These are phyloP conservation scores for Extremus antarcticus DNA, from an alignment of 495 filamentous ascomycete species.

Conservation along the genomic window DNA sequence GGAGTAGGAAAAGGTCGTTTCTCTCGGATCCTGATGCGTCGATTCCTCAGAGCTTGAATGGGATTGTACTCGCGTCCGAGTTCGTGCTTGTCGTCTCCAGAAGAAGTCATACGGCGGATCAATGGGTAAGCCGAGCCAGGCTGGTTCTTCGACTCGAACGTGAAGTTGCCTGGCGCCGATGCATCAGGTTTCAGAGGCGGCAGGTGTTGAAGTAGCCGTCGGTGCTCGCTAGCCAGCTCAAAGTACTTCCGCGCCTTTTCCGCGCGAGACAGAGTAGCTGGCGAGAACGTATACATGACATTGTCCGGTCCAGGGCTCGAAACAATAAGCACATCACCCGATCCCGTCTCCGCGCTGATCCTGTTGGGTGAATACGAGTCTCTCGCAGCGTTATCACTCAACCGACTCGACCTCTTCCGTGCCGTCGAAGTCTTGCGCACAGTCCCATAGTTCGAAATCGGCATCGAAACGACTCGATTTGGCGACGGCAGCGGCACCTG, in stretches of 20 bases:
- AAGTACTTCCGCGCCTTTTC: slow-evolving; percentile 69
- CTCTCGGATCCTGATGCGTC: slow-evolving; percentile 65
- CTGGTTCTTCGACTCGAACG: slow-evolving; percentile 17
- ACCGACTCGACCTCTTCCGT: slow-evolving; percentile 2
- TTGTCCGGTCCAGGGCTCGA: neutral
- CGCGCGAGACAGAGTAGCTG: slow-evolving; percentile 64
- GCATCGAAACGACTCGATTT: slow-evolving; percentile 13
- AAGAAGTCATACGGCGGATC: slow-evolving; percentile 21
- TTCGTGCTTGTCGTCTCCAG: slow-evolving; percentile 17
- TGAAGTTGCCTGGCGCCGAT: slow-evolving; percentile 27
- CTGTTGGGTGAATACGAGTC: neutral
- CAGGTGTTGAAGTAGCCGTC: slow-evolving; percentile 61
- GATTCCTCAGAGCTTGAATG: slow-evolving; percentile 75
- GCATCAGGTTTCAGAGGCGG: slow-evolving; percentile 52
- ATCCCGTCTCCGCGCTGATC: neutral
- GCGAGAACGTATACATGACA: slow-evolving; percentile 27
- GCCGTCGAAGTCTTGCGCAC: neutral
- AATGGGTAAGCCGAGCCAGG: slow-evolving; percentile 24
- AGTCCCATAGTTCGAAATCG: neutral
- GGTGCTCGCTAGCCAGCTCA: slow-evolving; percentile 69
- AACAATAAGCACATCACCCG: neutral
- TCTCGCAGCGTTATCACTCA: neutral
- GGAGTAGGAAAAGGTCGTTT: slow-evolving; percentile 58
- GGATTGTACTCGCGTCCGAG: slow-evolving; percentile 68
- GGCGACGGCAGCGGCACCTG: slow-evolving; percentile 21